A percentile compares a stretch with the other conserved stretches of the same genome.
phyloP scores from a whole-genome alignment of 805 yeast species.

The Pichia phayaonensis region DNA sequence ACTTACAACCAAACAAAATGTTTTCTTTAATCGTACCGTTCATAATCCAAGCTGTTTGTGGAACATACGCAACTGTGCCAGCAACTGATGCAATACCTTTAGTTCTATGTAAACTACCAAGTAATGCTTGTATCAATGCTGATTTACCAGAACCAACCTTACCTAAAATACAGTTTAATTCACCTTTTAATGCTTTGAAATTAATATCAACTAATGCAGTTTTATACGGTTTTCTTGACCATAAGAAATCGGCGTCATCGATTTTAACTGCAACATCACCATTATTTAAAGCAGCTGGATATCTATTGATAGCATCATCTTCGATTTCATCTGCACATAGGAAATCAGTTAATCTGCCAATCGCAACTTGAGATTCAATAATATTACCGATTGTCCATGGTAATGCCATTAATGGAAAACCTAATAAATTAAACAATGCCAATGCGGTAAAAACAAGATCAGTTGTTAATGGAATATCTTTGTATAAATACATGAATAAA shows the following conservation, averaged over 20 bases:
- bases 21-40: conserved; percentile 90
- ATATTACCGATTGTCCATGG: conserved; percentile 84
- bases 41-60: conserved; percentile 91
- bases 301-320: conserved; percentile 48
- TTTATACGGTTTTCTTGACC: conserved; percentile 70
- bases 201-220: conserved; percentile 42
- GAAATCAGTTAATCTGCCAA: conserved; percentile 66
- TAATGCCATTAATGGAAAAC: conserved; percentile 86
- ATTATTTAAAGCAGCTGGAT: conserved; percentile 36
- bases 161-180: conserved; percentile 55
- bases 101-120: conserved; percentile 41
- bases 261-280: conserved; percentile 67
- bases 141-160: conserved; percentile 65
- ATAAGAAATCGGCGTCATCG: conserved; percentile 62
- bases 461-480: conserved; percentile 63
- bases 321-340: conserved; percentile 76
- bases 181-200: conserved; percentile 45
- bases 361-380: conserved; percentile 84
- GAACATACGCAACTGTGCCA: conserved; percentile 53
- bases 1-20: conserved; percentile 81
- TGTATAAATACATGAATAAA: conserved; percentile 48
- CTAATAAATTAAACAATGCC: conserved; percentile 76
- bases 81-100: conserved; percentile 28
- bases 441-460: conserved; percentile 91
- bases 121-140: conserved; percentile 43